phyloP scores from a whole-genome alignment of 208 protist genomes.

The Borovskyia barvae region DNA sequence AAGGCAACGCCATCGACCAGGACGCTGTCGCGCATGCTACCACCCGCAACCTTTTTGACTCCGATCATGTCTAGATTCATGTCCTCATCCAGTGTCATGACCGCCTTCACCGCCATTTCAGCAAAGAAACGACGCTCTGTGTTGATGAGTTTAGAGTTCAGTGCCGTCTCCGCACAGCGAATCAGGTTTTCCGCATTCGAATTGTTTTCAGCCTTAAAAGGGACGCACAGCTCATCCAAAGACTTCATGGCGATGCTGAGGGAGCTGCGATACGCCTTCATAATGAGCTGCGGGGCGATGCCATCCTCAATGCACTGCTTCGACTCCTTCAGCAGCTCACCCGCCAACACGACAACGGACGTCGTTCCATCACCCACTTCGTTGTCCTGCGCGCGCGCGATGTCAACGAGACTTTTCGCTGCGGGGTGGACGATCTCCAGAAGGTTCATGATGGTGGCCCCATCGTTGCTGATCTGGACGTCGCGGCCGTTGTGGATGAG shows the following conservation, averaged over 20 bases:
- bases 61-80: slow-evolving; percentile 98
- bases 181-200: slow-evolving; percentile 79
- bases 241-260: slow-evolving; percentile 68
- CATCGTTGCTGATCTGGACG: slow-evolving; percentile 99
- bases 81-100: slow-evolving; percentile 94
- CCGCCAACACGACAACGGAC: slow-evolving; percentile 98
- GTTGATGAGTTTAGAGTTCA: slow-evolving; percentile 99
- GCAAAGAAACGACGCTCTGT: slow-evolving; percentile 97
- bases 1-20: slow-evolving; percentile 99
- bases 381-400: slow-evolving; percentile 97
- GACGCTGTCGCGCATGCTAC: slow-evolving; percentile 97
- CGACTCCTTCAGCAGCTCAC: slow-evolving; percentile 97
- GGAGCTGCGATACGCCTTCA: slow-evolving; percentile 94
- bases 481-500: slow-evolving; percentile 95
- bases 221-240: slow-evolving; percentile 94
- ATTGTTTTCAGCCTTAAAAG: slow-evolving; percentile 62
- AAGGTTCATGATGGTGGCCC: slow-evolving; percentile 99
- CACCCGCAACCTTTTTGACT: slow-evolving; percentile 99
- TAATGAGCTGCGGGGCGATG: slow-evolving; percentile 99
- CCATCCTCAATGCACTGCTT: slow-evolving; percentile 99
- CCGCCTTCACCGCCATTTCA: slow-evolving; percentile 98
- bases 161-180: slow-evolving; percentile 97
- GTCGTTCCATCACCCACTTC: slow-evolving; percentile 99
- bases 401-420: slow-evolving; percentile 98
- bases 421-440: slow-evolving; percentile 99